Evolutionary conservation across 495 filamentous ascomycete species (phyloP), one percentile per base, ranked within the genome.

Genomic region (Trichocladium uniseriatum): DNA sequence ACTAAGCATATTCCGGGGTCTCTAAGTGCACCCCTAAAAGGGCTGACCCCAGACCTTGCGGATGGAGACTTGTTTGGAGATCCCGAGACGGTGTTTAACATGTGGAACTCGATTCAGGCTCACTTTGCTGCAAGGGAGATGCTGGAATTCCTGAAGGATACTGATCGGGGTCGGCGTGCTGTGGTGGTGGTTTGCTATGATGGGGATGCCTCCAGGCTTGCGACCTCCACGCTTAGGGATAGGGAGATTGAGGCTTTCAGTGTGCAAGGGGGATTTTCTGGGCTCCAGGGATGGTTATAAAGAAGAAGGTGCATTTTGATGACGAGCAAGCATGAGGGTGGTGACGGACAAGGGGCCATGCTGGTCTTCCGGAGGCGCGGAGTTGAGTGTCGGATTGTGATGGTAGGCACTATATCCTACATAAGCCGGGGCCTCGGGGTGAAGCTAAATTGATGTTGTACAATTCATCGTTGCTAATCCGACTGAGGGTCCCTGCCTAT

Each of bases 161-260:
- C 55, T 22, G 22, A 63, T 18, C 38, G 52, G 8, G 61, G 66
- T 37, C 64, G 45, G 59, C 18, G 43, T 13, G 2, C 29, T 8
- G 64, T 78, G 41, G 53, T 78, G 44, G 54, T 79, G 8, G 63
- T 78, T 28, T 78, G 75, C 50, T 74, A 77, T 38, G 65, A 76
- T 47, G 77, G 77, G 6, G 74, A 79, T 38, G 74, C 71, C 15
- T 71, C 74, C 22, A 64, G 73, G 28, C 64, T 79, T 27, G 76
- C 71, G n/a, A 72, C 74, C 11, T 73, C 71, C 49, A 70, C 76
- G 24, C 61, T 80, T 38, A 64, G 76, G 36, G 73, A 72, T 3
- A 71, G 72, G 48, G 71, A 70, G 0, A 55, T 74, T 24, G 68
- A 74, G 52, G 75, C 73, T 3, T 72, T 72, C 16, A 77, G 72